phyloP scores from a whole-genome alignment of 106 monocot genomes.

The Allium cepa region DNA sequence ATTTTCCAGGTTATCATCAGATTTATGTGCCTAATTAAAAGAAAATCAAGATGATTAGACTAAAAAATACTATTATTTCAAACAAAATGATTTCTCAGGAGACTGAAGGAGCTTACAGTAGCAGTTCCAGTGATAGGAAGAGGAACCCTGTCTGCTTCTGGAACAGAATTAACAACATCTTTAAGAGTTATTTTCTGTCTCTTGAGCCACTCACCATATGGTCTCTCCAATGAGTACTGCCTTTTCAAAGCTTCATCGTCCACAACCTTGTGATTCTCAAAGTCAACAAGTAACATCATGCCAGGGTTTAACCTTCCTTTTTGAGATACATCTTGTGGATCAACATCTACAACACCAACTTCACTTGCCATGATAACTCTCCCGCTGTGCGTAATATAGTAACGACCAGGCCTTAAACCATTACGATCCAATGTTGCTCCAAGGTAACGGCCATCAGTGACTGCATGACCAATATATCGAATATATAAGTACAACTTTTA shows the following conservation, averaged over 20 bases:
- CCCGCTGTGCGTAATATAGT: conserved; percentile 81
- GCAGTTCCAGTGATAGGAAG: conserved; percentile 51
- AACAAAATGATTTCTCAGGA: too few relatives aligned
- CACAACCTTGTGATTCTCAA: conserved; percentile 89
- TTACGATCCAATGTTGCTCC: conserved; percentile 99
- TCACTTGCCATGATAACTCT: conserved; percentile 99
- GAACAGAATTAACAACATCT: conserved; percentile 70
- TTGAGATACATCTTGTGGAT: conserved; percentile 73
- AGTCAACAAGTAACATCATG: conserved; percentile 98
- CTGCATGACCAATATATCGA: conserved; percentile 14
- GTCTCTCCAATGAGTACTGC: conserved; percentile 79
- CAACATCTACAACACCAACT: conserved; percentile 98
- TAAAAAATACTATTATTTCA: too few relatives aligned
- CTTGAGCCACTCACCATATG: conserved; percentile 90
- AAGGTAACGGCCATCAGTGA: conserved; percentile 98
- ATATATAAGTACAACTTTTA: too few relatives aligned
- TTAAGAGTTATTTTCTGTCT: conserved; percentile 75
- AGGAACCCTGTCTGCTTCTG: conserved; percentile 38
- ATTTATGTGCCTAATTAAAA: conserved; percentile 29
- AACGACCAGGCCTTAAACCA: conserved; percentile 91
- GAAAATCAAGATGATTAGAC: neutral
- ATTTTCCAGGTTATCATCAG: conserved; percentile 47
- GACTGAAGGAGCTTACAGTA: conserved; percentile 38
- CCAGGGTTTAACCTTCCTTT: conserved; percentile 98
- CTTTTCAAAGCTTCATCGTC: conserved; percentile 94